Base-by-base conservation (phyloP, 352 stramenopile genomes). In the Globisporangium middletonii region DNA sequence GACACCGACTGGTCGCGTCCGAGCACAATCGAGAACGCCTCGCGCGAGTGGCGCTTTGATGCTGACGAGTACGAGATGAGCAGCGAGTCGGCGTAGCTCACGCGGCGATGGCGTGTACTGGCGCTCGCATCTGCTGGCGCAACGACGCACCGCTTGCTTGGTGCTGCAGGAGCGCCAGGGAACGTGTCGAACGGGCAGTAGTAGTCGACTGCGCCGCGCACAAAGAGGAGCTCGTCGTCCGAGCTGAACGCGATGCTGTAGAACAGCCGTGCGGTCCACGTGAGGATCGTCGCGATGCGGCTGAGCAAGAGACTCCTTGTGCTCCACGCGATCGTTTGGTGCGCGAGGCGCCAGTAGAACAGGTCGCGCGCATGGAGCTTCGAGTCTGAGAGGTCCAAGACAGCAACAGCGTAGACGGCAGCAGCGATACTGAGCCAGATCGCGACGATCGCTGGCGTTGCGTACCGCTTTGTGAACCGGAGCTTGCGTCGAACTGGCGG, bases 101-200 rank as follows among this genome's bases (percentile, higher is more conserved):
- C 15, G 19, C 50, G 37, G 11, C 37, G 42, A 27, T 53, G 53
- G 18, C 60, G 51, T 23, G 53, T 23, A 9, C 51, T 9, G 37
- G 0, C 33, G 23, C 23, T 23, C 23, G 23, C 23, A 1, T 23
- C 45, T 52, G 26, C n/a, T 60, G 13, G 26, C n/a, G 11, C 48
- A 28, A 30, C 50, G 46, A 44, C 26, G 18, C 43, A 3, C 58
- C 37, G 46, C 37, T 51, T 30, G 23, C 28, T 4, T 48, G 30
- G 16, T 37, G 47, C 33, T 47, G 49, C 30, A 27, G 43, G 6
- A 12, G 68, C 51, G 15, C 64, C 61, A 2, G 68, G 70, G 38
- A 83, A 74, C 27, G 69, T 77, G 15, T 83, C 70, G 26, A 76
- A 67, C 15, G 70, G 68, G 13, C 60, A 71, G 37, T 69, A 72